These are phyloP conservation scores for Senna tora DNA, from an alignment of 306 rosid genomes.

Conservation along the genomic window DNA sequence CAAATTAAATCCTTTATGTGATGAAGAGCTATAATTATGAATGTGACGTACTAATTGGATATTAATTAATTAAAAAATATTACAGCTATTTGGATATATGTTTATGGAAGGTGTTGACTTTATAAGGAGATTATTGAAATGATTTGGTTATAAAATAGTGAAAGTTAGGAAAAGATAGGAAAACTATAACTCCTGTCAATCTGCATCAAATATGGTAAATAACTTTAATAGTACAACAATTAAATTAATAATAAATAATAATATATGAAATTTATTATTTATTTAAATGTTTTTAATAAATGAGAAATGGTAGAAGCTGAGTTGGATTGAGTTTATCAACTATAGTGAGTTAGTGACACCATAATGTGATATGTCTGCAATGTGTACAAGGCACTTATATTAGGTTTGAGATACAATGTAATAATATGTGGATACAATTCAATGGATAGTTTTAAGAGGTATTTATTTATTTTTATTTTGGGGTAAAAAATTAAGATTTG, in stretches of 20 bases:
- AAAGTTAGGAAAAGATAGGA: slow-evolving; percentile 12
- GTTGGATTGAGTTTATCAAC: slow-evolving; percentile 35
- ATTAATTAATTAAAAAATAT: too few species aligned
- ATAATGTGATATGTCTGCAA: slow-evolving; percentile 40
- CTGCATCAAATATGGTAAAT: slow-evolving; percentile 36
- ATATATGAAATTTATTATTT: not conserved
- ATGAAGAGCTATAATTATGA: not conserved
- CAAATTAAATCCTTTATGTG: not conserved
- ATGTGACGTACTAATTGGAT: not conserved
- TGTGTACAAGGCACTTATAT: not conserved
- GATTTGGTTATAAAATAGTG: not conserved
- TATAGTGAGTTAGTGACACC: slow-evolving; percentile 33
- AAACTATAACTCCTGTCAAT: slow-evolving; percentile 24
- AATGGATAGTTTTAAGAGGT: not conserved
- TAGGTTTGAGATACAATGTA: not conserved
- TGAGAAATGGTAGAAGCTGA: slow-evolving; percentile 16
- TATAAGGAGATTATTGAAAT: not conserved
- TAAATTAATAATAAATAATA: too few species aligned
- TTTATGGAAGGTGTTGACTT: not conserved
- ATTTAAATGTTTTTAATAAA: not conserved
- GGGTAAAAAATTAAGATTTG: too few species aligned
- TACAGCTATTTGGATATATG: not conserved
- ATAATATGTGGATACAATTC: not conserved
- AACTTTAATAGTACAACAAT: not conserved
- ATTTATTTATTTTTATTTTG: too few species aligned